Evolutionary conservation across 108 stramenopile genomes (phyloP).

Genomic region (Nitzschia sp.): DNA sequence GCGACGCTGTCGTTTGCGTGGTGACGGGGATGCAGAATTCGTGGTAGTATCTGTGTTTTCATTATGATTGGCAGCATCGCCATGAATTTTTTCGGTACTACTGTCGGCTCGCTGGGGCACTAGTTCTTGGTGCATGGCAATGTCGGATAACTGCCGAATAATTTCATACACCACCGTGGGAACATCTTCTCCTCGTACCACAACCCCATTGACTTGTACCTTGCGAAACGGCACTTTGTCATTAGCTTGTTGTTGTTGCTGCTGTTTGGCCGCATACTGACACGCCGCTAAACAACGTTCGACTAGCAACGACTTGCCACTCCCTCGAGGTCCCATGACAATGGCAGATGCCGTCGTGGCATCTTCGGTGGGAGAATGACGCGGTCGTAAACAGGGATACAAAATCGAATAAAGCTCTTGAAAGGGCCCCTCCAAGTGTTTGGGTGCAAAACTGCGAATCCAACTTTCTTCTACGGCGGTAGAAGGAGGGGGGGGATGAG

Average conservation of each 20-base stretch:
- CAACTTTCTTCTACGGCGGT: conserved; percentile 28
- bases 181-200: conserved; percentile 72
- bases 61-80: conserved; percentile 6
- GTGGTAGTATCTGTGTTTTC: conserved; percentile 1
- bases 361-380: not conserved
- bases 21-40: conserved; percentile 4
- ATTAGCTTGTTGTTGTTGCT: not conserved
- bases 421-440: conserved; percentile 36
- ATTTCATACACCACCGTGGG: conserved; percentile 67
- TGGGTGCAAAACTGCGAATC: conserved; percentile 33
- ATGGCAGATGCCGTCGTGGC: conserved; percentile 65
- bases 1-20: conserved; percentile 10
- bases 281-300: conserved; percentile 64
- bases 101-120: conserved; percentile 9
- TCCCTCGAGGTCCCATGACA: conserved; percentile 73
- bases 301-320: conserved; percentile 73
- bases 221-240: conserved; percentile 47
- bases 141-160: conserved; percentile 72
- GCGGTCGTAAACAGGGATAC: conserved; percentile 27
- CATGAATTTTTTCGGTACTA: conserved; percentile 10
- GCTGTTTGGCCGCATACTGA: conserved; percentile 10
- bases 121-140: conserved; percentile 42
- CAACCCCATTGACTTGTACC: conserved; percentile 68
- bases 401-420: conserved; percentile 39
- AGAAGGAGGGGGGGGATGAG: not conserved